Evolutionary conservation across 495 filamentous ascomycete genomes (phyloP).

Genomic region (Aspergillus heteromorphus): DNA sequence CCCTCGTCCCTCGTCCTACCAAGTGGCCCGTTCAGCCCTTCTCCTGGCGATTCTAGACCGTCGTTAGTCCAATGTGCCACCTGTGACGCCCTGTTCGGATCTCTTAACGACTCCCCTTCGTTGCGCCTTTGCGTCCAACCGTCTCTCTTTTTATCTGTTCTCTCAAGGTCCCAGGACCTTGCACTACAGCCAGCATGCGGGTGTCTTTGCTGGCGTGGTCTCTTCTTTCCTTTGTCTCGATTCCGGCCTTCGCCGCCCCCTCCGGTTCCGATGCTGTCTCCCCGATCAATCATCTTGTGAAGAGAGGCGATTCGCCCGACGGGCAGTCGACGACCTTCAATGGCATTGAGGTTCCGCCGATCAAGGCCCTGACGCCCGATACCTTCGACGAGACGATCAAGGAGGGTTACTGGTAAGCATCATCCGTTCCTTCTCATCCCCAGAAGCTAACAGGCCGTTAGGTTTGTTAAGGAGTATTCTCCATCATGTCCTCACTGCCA

Average conservation of each 20-base stretch:
- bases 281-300: constrained; percentile 20
- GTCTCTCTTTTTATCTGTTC: constrained; percentile 11
- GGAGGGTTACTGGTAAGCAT: constrained; percentile 57
- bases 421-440: not conserved
- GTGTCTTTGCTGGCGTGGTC: constrained; percentile 36
- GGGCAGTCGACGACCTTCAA: constrained; percentile 64
- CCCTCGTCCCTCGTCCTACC: too few species aligned
- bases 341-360: constrained; percentile 67
- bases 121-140: constrained; percentile 7
- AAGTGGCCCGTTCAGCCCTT: constrained; percentile 1
- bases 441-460: constrained; percentile 25
- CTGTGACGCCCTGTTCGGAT: constrained; percentile 16
- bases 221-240: constrained; percentile 37
- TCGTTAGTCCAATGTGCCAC: constrained; percentile 32
- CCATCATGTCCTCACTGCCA: constrained; percentile 77
- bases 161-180: constrained; percentile 14
- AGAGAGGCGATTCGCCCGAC: constrained; percentile 20
- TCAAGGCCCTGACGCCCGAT: constrained; percentile 56
- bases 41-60: constrained; percentile 7
- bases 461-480: constrained; percentile 75
- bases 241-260: constrained; percentile 31
- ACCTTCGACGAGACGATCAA: constrained; percentile 53
- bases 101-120: constrained; percentile 16
- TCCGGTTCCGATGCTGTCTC: constrained; percentile 23
- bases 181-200: constrained; percentile 31